phyloP scores from a whole-genome alignment of 805 yeast genomes.

The Starmera amethionina region DNA sequence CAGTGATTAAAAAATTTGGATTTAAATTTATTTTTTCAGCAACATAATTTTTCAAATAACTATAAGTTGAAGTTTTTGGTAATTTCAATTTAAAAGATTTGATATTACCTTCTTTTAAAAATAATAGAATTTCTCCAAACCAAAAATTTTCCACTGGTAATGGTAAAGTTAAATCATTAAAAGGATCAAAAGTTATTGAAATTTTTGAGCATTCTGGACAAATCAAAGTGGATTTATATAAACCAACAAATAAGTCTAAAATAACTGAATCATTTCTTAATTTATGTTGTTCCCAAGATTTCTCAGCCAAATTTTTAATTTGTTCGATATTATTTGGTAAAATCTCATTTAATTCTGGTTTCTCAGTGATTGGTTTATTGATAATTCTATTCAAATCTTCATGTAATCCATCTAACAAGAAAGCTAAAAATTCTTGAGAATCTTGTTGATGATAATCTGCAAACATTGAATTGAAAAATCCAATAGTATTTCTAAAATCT shows the following conservation, averaged over 20 bases:
- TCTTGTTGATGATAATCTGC: slow-evolving; percentile 84
- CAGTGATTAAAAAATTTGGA: slow-evolving; percentile 33
- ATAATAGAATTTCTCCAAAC: slow-evolving; percentile 52
- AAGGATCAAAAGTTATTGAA: slow-evolving; percentile 90
- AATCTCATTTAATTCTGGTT: slow-evolving; percentile 69
- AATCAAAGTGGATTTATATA: slow-evolving; percentile 80
- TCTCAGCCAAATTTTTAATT: slow-evolving; percentile 53
- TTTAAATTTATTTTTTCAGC: slow-evolving; percentile 33
- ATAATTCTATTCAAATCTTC: slow-evolving; percentile 83
- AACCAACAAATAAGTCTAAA: slow-evolving; percentile 79
- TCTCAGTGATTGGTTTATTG: slow-evolving; percentile 79
- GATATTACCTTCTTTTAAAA: slow-evolving; percentile 47
- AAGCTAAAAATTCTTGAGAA: slow-evolving; percentile 86
- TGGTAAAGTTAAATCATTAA: slow-evolving; percentile 82
- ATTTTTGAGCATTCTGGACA: slow-evolving; percentile 80
- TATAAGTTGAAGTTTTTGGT: slow-evolving; percentile 50
- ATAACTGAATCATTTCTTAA: slow-evolving; percentile 78
- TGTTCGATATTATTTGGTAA: slow-evolving; percentile 43
- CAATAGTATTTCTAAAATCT: slow-evolving; percentile 70
- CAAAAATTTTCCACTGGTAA: slow-evolving; percentile 70
- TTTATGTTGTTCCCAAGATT: slow-evolving; percentile 75
- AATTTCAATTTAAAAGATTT: slow-evolving; percentile 61
- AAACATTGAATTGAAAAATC: slow-evolving; percentile 69
- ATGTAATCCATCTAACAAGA: slow-evolving; percentile 79
- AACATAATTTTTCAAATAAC: slow-evolving; percentile 53